phyloP scores from a whole-genome alignment of 31 red algal genomes.

The Odonthalia washingtoniensis region DNA sequence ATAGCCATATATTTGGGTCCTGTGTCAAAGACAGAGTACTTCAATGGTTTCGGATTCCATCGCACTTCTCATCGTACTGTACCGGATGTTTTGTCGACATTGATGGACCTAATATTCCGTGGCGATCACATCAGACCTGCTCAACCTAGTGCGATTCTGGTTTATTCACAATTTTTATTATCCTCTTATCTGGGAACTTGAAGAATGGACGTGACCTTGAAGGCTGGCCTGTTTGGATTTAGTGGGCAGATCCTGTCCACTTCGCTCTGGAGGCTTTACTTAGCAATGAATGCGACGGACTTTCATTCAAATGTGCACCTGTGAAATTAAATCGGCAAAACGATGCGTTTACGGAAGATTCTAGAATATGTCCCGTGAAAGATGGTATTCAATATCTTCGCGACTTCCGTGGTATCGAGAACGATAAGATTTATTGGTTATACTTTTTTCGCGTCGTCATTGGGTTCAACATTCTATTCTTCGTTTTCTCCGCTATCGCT shows the following conservation, averaged over 20 bases:
- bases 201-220: constrained; percentile 63
- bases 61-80: constrained; percentile 70
- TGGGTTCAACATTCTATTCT: constrained; percentile 72
- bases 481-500: constrained; percentile 30
- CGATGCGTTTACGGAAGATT: constrained; percentile 45
- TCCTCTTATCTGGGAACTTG: constrained; percentile 73
- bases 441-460: constrained; percentile 76
- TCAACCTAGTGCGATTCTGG: constrained; percentile 38
- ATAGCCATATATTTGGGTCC: not conserved
- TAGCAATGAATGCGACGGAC: constrained; percentile 84
- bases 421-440: constrained; percentile 57
- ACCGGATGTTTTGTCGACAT: constrained; percentile 75
- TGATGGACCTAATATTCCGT: constrained; percentile 57
- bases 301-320: constrained; percentile 48
- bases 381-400: constrained; percentile 58
- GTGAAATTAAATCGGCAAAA: constrained; percentile 15
- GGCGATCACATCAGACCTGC: constrained; percentile 39
- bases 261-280: constrained; percentile 76
- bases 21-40: too few species aligned
- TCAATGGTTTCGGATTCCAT: constrained; percentile 82
- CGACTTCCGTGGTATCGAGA: constrained; percentile 26
- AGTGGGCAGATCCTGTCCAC: constrained; percentile 86
- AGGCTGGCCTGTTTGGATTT: constrained; percentile 82
- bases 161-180: constrained; percentile 75
- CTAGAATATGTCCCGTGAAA: constrained; percentile 68